Base-by-base conservation (phyloP, 2,329 filamentous ascomycete species). In the Aspergillus sp. region DNA sequence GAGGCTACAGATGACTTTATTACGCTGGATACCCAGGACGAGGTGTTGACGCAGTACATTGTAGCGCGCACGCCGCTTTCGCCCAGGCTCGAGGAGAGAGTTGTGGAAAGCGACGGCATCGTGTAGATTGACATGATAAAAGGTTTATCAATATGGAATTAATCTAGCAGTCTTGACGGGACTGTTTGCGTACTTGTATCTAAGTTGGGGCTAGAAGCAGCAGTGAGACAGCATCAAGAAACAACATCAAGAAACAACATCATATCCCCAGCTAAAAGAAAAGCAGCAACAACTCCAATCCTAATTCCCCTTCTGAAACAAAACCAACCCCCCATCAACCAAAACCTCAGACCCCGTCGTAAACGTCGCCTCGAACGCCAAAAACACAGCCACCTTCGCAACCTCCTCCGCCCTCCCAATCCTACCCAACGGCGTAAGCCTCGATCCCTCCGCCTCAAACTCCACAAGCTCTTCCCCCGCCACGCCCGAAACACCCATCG, bases 321-420 rank as follows among this genome's bases (percentile, higher is more conserved):
- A 21, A 33, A 47, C 24, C 33, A 61, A 46, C 12, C 56, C 56
- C 15, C 59, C 59, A 51, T 61, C 56, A 52, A 58, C 21, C 6
- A 41, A 23, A 17, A 61, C n/a, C 17, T 61, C 46, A 6, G 52
- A 44, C 0, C 52, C 59, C 9, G 59, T 61, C 3, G 59, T 58
- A 33, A 61, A 61, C 1, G 48, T 61, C 3, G 59, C 56, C 31
- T 61, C 59, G 12, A 61, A 61, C 0, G 35, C 59, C 9, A 61
- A 17, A 35, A 61, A 61, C 7, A 51, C 21, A 19, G 55, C 59
- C 0, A 40, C 59, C 14, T 24, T 46, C 6, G 59, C 56, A 11
- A 61, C 48, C 33, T 61, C 56, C n/a, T 27, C 47, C 2, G 59
- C 43, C 3, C 31, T 43, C 11, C 47, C 52, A 40, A 56, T 51